A percentile compares a stretch with the other conserved stretches of the same genome.
Conservation (phyloP, 768 basidiomycete genomes). For the Chlorophyllum brunneum region DNA sequence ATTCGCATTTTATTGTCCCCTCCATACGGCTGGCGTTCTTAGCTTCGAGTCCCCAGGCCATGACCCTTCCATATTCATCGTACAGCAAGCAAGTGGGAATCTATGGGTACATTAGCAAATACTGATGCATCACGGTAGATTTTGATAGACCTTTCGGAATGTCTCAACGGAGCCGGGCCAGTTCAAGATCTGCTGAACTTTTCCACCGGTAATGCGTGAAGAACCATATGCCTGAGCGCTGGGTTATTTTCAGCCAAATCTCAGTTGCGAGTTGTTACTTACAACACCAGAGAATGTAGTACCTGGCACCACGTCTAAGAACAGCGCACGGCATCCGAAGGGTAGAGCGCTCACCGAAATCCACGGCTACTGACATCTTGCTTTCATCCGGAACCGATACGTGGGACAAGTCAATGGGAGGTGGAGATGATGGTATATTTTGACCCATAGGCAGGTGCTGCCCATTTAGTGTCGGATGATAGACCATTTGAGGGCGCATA, state of each 20-base stretch:
- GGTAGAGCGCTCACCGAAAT: slow-evolving; percentile 58
- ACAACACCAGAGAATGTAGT: slow-evolving; percentile 88
- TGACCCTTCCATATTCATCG: slow-evolving; percentile 64
- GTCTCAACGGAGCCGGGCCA: slow-evolving; percentile 88
- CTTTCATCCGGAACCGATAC: slow-evolving; percentile 50
- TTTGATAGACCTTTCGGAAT: slow-evolving; percentile 62
- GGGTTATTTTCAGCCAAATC: slow-evolving; percentile 2
- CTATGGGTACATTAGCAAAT: slow-evolving; percentile 22
- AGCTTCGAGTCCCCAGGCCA: slow-evolving; percentile 86
- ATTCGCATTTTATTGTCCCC: slow-evolving; percentile 55
- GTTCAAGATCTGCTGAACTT: slow-evolving; percentile 77
- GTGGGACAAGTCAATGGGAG: slow-evolving; percentile 19
- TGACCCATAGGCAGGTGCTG: slow-evolving; percentile 21
- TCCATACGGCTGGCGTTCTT: slow-evolving; percentile 72
- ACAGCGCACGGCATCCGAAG: background rate
- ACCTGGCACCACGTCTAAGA: slow-evolving; percentile 38
- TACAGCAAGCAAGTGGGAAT: slow-evolving; percentile 85
- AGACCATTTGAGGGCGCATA: slow-evolving; percentile 28
- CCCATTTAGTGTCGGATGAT: slow-evolving; percentile 18
- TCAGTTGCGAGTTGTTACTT: slow-evolving; percentile 27
- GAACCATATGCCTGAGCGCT: slow-evolving; percentile 75
- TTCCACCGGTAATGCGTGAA: slow-evolving; percentile 74
- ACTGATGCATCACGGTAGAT: background rate
- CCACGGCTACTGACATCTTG: slow-evolving; percentile 79
- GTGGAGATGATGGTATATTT: slow-evolving; percentile 19